Conservation (phyloP, 768 basidiomycete species). For the Lentinula sp. region DNA sequence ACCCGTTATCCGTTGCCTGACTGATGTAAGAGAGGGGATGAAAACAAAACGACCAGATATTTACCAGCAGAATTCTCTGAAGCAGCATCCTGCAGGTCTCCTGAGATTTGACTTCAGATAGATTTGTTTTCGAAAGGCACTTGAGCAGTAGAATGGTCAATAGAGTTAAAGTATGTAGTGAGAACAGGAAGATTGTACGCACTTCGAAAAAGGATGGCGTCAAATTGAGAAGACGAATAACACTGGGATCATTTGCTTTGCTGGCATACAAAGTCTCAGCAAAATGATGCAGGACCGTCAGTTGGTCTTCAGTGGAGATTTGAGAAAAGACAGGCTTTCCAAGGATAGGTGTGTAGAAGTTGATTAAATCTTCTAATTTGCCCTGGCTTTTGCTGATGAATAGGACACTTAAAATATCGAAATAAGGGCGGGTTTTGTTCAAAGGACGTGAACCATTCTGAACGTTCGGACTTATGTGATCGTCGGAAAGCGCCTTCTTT, state of each 20-base stretch:
- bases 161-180: neutral
- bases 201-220: constrained; percentile 45
- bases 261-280: constrained; percentile 37
- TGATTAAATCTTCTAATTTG: constrained; percentile 37
- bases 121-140: neutral
- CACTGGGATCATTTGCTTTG: constrained; percentile 20
- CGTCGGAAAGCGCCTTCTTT: constrained; percentile 22
- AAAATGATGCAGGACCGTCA: constrained; percentile 38
- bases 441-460: constrained; percentile 23
- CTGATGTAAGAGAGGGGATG: neutral
- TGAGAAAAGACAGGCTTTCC: constrained; percentile 42
- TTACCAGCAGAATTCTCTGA: constrained; percentile 35
- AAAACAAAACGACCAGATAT: constrained; percentile 3
- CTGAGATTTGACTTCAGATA: neutral
- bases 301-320: constrained; percentile 35
- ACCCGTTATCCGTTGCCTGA: constrained; percentile 16
- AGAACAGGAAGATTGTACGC: constrained; percentile 9
- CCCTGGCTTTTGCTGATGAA: constrained; percentile 34
- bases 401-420: constrained; percentile 30
- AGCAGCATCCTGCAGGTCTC: constrained; percentile 35
- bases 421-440: constrained; percentile 37
- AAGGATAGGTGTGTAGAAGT: constrained; percentile 40
- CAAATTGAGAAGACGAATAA: constrained; percentile 40
- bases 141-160: neutral
- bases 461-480: constrained; percentile 9